Conservation (phyloP, 257 asterid species). For the Primulina tabacum region DNA sequence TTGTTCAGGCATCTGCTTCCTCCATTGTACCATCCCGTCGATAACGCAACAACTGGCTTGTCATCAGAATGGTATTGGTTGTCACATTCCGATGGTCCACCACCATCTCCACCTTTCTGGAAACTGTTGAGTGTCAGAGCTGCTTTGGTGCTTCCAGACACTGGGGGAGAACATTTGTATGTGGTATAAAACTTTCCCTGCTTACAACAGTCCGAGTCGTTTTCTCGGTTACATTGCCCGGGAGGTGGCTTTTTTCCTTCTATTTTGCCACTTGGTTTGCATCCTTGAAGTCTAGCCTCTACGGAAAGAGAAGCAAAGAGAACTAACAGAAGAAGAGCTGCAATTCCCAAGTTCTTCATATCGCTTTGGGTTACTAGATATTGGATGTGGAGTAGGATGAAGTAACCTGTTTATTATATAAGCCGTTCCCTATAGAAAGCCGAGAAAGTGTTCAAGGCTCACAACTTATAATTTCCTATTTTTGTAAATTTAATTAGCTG, state of each 20-base stretch:
- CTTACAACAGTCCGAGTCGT: conserved; percentile 44
- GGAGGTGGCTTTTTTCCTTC: conserved; percentile 45
- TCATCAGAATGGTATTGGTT: conserved; percentile 39
- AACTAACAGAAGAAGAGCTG: neutral
- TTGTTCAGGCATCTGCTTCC: conserved; percentile 35
- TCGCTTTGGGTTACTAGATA: too few species aligned
- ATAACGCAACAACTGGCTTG: conserved; percentile 36
- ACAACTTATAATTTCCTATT: too few species aligned
- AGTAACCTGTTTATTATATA: too few species aligned
- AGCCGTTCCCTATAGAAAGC: too few species aligned
- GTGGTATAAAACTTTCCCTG: conserved; percentile 31
- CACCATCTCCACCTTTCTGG: conserved; percentile 44
- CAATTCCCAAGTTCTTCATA: too few species aligned
- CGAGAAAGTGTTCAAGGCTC: too few species aligned
- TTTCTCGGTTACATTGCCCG: conserved; percentile 37
- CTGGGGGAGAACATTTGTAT: conserved; percentile 38
- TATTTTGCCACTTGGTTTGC: conserved; percentile 39
- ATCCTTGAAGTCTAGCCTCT: conserved; percentile 23
- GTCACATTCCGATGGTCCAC: conserved; percentile 48
- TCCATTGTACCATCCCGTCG: conserved; percentile 47
- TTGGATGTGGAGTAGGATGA: too few species aligned
- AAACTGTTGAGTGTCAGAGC: conserved; percentile 45
- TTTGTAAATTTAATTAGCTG: too few species aligned
- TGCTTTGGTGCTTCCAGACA: conserved; percentile 30
- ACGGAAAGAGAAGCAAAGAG: conserved; percentile 12